Conservation (phyloP, 2,329 filamentous ascomycete species). For the Paramyrothecium roridum region DNA sequence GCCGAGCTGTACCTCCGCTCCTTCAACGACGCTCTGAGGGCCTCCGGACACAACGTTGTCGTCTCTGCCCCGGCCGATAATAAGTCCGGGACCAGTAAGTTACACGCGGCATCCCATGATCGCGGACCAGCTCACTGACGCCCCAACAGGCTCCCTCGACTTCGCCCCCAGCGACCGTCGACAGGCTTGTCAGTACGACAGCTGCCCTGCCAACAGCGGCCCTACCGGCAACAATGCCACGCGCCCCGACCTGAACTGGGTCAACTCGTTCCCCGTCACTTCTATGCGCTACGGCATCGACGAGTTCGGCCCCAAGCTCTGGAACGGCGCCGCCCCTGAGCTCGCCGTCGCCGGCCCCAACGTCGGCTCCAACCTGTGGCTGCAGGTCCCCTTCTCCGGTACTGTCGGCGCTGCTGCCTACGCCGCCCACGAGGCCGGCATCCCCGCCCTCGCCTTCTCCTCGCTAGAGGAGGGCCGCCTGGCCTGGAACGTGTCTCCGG, state of each 20-base stretch:
- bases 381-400: constrained; percentile 57
- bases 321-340: constrained; percentile 50
- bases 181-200: constrained; percentile 56
- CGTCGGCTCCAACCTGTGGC: constrained; percentile 53
- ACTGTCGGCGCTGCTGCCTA: constrained; percentile 65
- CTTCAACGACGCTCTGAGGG: constrained; percentile 52
- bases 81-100: constrained; percentile 57
- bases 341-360: constrained; percentile 67
- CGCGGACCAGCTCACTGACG: not conserved
- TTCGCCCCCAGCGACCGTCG: constrained; percentile 42
- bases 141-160: not conserved
- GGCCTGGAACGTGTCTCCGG: constrained; percentile 51
- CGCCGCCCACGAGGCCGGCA: constrained; percentile 48
- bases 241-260: constrained; percentile 62
- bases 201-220: constrained; percentile 55
- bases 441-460: constrained; percentile 68
- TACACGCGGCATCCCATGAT: not conserved
- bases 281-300: constrained; percentile 61
- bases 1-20: constrained; percentile 64
- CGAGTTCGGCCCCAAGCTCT: constrained; percentile 49
- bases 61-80: constrained; percentile 66
- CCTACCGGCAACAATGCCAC: constrained; percentile 25
- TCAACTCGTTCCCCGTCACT: constrained; percentile 68
- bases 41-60: constrained; percentile 57
- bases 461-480: constrained; percentile 47